A percentile compares a stretch with the other conserved stretches of the same genome.
Evolutionary conservation across 805 yeast genomes (phyloP).

Genomic region (Saccharomycopsis schoenii): DNA sequence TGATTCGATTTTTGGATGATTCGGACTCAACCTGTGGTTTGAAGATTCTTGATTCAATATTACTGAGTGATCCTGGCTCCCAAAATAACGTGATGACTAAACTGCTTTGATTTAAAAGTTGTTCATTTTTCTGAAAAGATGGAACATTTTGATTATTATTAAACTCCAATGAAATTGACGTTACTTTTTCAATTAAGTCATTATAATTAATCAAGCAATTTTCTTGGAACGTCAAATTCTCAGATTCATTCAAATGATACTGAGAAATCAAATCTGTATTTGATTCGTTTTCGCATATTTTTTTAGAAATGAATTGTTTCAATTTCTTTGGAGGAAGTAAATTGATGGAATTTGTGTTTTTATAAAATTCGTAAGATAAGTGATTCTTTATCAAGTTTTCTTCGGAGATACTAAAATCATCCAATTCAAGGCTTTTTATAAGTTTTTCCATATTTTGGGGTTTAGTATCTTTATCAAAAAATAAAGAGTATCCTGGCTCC

Average conservation of each 20-base stretch:
- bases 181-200: background rate
- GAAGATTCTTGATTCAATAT: slow-evolving; percentile 3
- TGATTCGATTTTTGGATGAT: background rate
- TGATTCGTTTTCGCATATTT: background rate
- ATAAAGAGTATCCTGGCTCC: slow-evolving; percentile 18
- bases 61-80: slow-evolving; percentile 8
- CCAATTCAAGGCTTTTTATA: background rate
- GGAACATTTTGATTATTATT: slow-evolving; percentile 3
- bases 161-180: slow-evolving; percentile 15
- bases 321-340: slow-evolving; percentile 2
- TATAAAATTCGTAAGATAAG: slow-evolving; percentile 4
- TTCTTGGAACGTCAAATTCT: background rate
- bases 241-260: background rate
- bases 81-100: slow-evolving; percentile 10
- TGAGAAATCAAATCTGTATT: background rate
- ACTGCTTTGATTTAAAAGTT: background rate
- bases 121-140: background rate
- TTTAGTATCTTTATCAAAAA: background rate
- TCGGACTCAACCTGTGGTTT: background rate
- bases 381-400: slow-evolving; percentile 8
- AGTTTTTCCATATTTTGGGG: background rate
- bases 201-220: slow-evolving; percentile 7
- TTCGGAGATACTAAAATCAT: slow-evolving; percentile 5
- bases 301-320: background rate
- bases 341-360: background rate